Percentiles rank a stretch among this genome's conserved stretches.
These are phyloP conservation scores for Fusarium odoratissimum DNA, from an alignment of 2,329 filamentous ascomycete genomes.

Conservation along the genomic window DNA sequence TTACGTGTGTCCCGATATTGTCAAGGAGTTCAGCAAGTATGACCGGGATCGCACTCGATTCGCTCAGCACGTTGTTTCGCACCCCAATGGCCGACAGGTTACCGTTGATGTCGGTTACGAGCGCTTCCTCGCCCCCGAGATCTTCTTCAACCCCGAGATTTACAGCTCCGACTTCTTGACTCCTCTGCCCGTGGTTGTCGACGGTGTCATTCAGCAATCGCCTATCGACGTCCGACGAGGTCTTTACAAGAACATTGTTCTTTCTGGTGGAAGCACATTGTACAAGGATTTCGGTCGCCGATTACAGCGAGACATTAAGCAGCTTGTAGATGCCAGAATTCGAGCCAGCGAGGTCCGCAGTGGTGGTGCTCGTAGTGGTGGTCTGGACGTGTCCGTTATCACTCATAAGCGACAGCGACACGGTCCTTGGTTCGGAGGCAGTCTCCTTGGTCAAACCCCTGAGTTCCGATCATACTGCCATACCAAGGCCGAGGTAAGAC, in stretches of 20 bases:
- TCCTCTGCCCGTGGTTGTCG: constrained; percentile 91
- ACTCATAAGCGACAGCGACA: constrained; percentile 97
- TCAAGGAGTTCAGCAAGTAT: constrained; percentile 96
- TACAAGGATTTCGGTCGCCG: constrained; percentile 99
- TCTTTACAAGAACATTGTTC: constrained; percentile 99
- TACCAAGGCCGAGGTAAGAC: constrained; percentile 79
- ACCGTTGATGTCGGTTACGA: constrained; percentile 96
- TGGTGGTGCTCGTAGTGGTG: constrained; percentile 91
- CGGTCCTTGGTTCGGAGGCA: constrained; percentile 98
- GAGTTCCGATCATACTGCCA: constrained; percentile 99
- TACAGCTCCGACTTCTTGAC: constrained; percentile 99
- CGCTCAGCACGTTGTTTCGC: constrained; percentile 86
- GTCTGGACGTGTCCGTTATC: constrained; percentile 96
- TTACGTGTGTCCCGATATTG: constrained; percentile 98
- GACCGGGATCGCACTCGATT: constrained; percentile 94
- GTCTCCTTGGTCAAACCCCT: constrained; percentile 93
- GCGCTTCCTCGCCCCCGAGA: constrained; percentile 96
- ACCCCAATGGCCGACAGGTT: constrained; percentile 86
- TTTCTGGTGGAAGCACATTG: constrained; percentile 95
- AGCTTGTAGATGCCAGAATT: constrained; percentile 93
- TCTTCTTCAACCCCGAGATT: constrained; percentile 99
- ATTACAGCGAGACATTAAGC: constrained; percentile 96
- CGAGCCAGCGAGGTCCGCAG: constrained; percentile 91
- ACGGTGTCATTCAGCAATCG: constrained; percentile 96
- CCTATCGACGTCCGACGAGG: constrained; percentile 97